These are phyloP conservation scores for Kodamaea sp. DNA, from an alignment of 1,139 yeast species.

Conservation along the genomic window DNA sequence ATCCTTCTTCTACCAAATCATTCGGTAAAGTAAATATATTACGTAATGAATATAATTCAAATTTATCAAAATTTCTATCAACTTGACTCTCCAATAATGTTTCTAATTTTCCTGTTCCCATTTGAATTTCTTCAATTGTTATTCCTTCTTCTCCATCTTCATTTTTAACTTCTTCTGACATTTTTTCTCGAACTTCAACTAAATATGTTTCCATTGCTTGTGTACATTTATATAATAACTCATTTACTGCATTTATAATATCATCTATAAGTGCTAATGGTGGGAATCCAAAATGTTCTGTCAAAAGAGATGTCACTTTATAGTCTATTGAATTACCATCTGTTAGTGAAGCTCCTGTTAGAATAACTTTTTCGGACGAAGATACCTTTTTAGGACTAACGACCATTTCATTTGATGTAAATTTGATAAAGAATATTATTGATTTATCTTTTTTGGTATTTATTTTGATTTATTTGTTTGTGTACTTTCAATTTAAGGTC, in stretches of 20 bases:
- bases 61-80: conserved; percentile 83
- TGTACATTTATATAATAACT: conserved; percentile 78
- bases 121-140: conserved; percentile 49
- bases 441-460: too few relatives aligned
- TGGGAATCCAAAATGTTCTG: conserved; percentile 85
- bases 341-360: neutral
- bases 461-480: conserved; percentile 7
- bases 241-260: conserved; percentile 84
- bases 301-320: conserved; percentile 55
- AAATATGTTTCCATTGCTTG: conserved; percentile 73
- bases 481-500: neutral
- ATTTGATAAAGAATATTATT: too few relatives aligned
- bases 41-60: conserved; percentile 76
- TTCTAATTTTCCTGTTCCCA: conserved; percentile 80
- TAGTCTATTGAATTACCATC: conserved; percentile 21
- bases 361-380: too few relatives aligned
- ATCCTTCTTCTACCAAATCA: conserved; percentile 65
- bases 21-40: conserved; percentile 72
- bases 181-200: conserved; percentile 23
- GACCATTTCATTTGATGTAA: conserved; percentile 1
- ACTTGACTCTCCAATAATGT: conserved; percentile 71
- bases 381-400: conserved; percentile 1
- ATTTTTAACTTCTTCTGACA: conserved; percentile 10
- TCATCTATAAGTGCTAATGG: conserved; percentile 88
- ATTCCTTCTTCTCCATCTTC: conserved; percentile 17